Percentiles rank a stretch among this genome's conserved stretches.
phyloP scores from a whole-genome alignment of 306 rosid genomes.

The Cucurbita maxima region DNA sequence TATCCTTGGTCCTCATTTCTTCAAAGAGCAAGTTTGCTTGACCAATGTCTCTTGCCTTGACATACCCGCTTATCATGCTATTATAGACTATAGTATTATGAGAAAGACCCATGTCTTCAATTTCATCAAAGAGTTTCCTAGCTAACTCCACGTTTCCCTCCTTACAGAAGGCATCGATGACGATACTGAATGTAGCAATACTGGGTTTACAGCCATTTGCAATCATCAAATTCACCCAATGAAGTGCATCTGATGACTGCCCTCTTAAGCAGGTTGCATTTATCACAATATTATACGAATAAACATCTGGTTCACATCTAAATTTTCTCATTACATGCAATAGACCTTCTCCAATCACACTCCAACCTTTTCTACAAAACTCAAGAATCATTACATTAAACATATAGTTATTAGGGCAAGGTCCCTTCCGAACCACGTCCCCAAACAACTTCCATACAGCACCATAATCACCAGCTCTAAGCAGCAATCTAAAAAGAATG shows the following conservation, averaged over 20 bases:
- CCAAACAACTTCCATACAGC: conserved; percentile 56
- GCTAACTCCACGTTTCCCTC: conserved; percentile 56
- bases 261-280: conserved; percentile 36
- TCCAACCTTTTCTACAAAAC: conserved; percentile 44
- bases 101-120: conserved; percentile 25
- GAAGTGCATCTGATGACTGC: conserved; percentile 27
- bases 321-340: conserved; percentile 50
- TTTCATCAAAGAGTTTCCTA: conserved; percentile 32
- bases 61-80: conserved; percentile 54
- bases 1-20: conserved; percentile 43
- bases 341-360: conserved; percentile 38
- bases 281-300: conserved; percentile 39
- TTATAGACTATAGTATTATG: conserved; percentile 29
- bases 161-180: conserved; percentile 53
- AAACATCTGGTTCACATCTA: conserved; percentile 33
- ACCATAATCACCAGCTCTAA: conserved; percentile 55
- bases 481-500: conserved; percentile 30
- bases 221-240: conserved; percentile 41
- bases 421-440: conserved; percentile 37
- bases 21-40: conserved; percentile 50
- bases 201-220: conserved; percentile 37
- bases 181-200: conserved; percentile 23
- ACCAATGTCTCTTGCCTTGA: conserved; percentile 56
- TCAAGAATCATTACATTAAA: conserved; percentile 38
- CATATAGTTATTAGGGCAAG: conserved; percentile 24